A percentile compares a stretch with the other conserved stretches of the same genome.
These are phyloP conservation scores for Myxozyma melibiosi DNA, from an alignment of 805 yeast species.

Conservation along the genomic window DNA sequence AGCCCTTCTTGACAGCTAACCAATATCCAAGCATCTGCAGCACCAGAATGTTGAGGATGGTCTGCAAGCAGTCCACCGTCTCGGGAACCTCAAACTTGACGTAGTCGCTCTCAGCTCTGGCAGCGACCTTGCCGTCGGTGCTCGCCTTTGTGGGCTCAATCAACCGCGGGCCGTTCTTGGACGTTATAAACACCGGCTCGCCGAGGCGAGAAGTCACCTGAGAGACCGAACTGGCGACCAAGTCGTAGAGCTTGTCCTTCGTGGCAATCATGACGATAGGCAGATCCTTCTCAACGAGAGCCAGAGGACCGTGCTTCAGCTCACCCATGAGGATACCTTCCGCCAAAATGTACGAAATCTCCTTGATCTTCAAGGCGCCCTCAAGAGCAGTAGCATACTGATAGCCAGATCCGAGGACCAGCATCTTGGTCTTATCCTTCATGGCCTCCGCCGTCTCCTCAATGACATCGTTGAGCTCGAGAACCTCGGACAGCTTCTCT, in stretches of 20 bases:
- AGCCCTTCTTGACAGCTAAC: conserved; percentile 92
- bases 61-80: conserved; percentile 97
- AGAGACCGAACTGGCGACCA: conserved; percentile 90
- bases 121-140: not conserved
- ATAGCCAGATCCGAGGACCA: conserved; percentile 94
- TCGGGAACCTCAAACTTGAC: conserved; percentile 82
- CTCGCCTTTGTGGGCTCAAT: conserved; percentile 40
- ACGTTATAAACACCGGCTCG: conserved; percentile 89
- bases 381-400: conserved; percentile 97
- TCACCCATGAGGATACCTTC: conserved; percentile 99
- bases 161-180: conserved; percentile 65
- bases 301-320: conserved; percentile 96
- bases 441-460: conserved; percentile 74
- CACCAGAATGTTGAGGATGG: conserved; percentile 89
- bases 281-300: conserved; percentile 88
- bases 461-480: conserved; percentile 71
- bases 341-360: conserved; percentile 97
- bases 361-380: conserved; percentile 97
- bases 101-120: conserved; percentile 2
- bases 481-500: conserved; percentile 75
- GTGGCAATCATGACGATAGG: conserved; percentile 97
- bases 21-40: conserved; percentile 94
- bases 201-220: conserved; percentile 98
- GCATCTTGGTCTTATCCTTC: conserved; percentile 79
- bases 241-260: conserved; percentile 92